phyloP scores from a whole-genome alignment of 2,329 filamentous ascomycete species.

The Onygenales sp. region DNA sequence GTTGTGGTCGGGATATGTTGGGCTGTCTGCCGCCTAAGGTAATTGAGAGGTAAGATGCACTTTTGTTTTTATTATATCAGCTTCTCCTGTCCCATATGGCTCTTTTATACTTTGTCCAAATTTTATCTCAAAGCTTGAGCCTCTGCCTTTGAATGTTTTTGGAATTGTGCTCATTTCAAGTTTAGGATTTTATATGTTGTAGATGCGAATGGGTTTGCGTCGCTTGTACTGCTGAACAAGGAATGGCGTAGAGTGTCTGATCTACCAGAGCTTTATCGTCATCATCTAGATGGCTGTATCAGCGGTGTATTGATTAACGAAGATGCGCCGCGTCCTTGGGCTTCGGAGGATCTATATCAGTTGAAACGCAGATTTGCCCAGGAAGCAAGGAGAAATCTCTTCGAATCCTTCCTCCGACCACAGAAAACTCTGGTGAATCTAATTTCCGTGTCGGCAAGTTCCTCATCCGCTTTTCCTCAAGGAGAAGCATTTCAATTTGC shows the following conservation, averaged over 20 bases:
- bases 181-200: slow-evolving; percentile 37
- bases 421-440: slow-evolving; percentile 64
- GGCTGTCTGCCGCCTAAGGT: slow-evolving; percentile 5
- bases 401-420: slow-evolving; percentile 65
- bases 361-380: slow-evolving; percentile 58
- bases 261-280: slow-evolving; percentile 34
- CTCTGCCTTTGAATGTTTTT: background rate
- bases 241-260: slow-evolving; percentile 36
- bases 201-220: slow-evolving; percentile 40
- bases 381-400: slow-evolving; percentile 67
- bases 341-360: slow-evolving; percentile 43
- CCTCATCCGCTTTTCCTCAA: slow-evolving; percentile 66
- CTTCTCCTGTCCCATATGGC: too few relatives aligned
- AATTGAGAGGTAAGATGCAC: slow-evolving; percentile 9
- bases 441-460: slow-evolving; percentile 74
- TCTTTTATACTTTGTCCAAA: too few relatives aligned
- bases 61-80: too few relatives aligned
- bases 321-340: slow-evolving; percentile 23
- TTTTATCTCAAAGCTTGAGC: too few relatives aligned
- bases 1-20: background rate
- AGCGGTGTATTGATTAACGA: slow-evolving; percentile 21
- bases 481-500: slow-evolving; percentile 81
- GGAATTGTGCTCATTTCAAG: slow-evolving; percentile 5
- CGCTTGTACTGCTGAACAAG: slow-evolving; percentile 34
- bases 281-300: slow-evolving; percentile 33